Evolutionary conservation across 306 rosid genomes (phyloP), one percentile per base, ranked within the genome.

Genomic region (Fragaria iinumae): DNA sequence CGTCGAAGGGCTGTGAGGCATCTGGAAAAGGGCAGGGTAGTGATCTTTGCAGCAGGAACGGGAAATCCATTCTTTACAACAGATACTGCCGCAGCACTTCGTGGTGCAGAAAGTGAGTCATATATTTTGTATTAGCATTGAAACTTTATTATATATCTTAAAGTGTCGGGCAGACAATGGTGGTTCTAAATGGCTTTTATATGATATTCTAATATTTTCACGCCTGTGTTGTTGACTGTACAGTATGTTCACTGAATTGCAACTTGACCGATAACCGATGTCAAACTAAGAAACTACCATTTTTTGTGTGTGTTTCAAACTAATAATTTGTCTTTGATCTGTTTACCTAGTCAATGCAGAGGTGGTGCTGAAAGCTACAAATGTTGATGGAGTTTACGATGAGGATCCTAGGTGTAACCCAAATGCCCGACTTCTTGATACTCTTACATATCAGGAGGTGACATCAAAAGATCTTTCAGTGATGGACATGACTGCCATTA

Each of bases 31-130:
- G 98, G 98, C 79, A 85, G 97, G 80, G 99, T 95, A 76, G 99
- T 95, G 74, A 95, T 95, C 77, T 92, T 92, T 86, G 98, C 98
- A 76, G 98, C 97, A 36, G 98, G 98, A 80, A 95, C 92, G 68
- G 99, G 97, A 81, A 95, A 95, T 88, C 99, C 97, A 8, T 95
- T 92, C 85, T 95, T 92, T 80, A 95, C 99, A 80, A 92, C 99
- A 0, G 97, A 92, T 71, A 95, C 97, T 8, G 99, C 97, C 23
- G 99, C 99, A 47, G 97, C 99, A 70, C 97, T 95, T 27, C 89
- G 97, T 64, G 93, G 97, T 84, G 99, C 99, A 4, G 99, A 95
- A 83, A 95, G 99, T 95, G 79, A 83, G 97, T 83, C 5, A 60
- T 25, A n/a, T 39, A 6, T 65, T 49, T 20, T 66, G 6, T 8